A percentile compares a stretch with the other conserved stretches of the same genome.
phyloP scores from a whole-genome alignment of 2,329 filamentous ascomycete genomes.

The Penicillium concentricum region DNA sequence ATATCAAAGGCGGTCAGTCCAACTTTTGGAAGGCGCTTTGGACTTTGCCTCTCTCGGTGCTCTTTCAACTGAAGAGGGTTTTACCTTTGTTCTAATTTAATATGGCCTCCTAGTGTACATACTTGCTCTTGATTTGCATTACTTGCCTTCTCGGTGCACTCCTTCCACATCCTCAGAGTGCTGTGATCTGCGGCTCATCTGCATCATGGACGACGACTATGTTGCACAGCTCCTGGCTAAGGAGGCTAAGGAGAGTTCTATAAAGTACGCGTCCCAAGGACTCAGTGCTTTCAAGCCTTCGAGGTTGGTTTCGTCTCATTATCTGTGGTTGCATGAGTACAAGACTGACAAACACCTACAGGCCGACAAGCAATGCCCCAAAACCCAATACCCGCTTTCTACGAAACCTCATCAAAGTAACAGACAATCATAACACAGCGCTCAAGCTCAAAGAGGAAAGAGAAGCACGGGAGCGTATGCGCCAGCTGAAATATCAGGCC shows the following conservation, averaged over 20 bases:
- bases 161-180: not conserved
- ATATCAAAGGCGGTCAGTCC: conserved; percentile 11
- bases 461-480: conserved; percentile 71
- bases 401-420: conserved; percentile 82
- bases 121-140: not conserved
- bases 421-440: conserved; percentile 83
- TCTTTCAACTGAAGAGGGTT: not conserved
- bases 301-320: conserved; percentile 42
- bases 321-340: not conserved
- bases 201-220: conserved; percentile 54
- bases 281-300: conserved; percentile 64
- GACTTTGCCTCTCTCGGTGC: conserved; percentile 1
- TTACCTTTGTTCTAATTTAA: not conserved
- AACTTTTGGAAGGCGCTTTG: conserved; percentile 5
- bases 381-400: conserved; percentile 93
- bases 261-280: conserved; percentile 73
- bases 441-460: conserved; percentile 79
- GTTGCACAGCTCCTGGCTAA: conserved; percentile 75
- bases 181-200: conserved; percentile 26
- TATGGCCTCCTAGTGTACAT: not conserved
- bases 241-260: conserved; percentile 72
- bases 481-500: conserved; percentile 52
- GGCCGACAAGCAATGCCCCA: conserved; percentile 64
- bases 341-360: conserved; percentile 33
- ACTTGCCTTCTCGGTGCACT: not conserved